Percentiles rank a stretch among this genome's conserved stretches.
These are phyloP conservation scores for Moesziomyces globuligerus DNA, from an alignment of 1,284 basidiomycete genomes.

Conservation along the genomic window DNA sequence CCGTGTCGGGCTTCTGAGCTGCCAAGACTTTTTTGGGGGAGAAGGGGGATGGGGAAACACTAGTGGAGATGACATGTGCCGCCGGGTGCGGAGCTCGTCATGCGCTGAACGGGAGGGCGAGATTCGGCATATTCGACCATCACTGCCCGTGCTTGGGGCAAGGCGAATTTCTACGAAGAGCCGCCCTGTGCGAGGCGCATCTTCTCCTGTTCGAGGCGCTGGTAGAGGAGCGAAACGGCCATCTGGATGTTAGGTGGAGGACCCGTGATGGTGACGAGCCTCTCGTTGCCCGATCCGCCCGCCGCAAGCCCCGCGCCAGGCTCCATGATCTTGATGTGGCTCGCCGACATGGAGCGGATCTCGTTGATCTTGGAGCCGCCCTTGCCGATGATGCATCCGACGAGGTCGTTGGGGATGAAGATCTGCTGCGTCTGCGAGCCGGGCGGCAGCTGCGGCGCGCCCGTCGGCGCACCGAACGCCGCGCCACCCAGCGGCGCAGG, in stretches of 20 bases:
- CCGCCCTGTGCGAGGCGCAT: slow-evolving; percentile 56
- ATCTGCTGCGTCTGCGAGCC: slow-evolving; percentile 93
- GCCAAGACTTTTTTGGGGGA: no score
- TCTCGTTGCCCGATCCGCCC: slow-evolving; percentile 68
- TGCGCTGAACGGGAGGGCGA: no score
- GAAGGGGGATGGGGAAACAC: no score
- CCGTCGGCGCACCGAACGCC: slow-evolving; percentile 25
- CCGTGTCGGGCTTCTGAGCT: no score
- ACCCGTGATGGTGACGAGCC: slow-evolving; percentile 72
- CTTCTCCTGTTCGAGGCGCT: slow-evolving; percentile 69
- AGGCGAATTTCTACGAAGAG: slow-evolving; percentile 18
- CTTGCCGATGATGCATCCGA: slow-evolving; percentile 98
- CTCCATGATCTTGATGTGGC: slow-evolving; percentile 99
- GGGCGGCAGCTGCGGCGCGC: slow-evolving; percentile 70
- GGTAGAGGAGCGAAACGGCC: slow-evolving; percentile 92
- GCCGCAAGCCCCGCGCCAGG: slow-evolving; percentile 71
- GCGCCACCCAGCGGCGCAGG: slow-evolving; percentile 28
- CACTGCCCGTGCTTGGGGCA: no score
- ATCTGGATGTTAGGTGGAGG: slow-evolving; percentile 93
- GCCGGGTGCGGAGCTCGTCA: no score
- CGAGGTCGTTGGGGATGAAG: slow-evolving; percentile 96
- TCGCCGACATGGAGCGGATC: slow-evolving; percentile 90
- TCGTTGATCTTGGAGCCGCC: slow-evolving; percentile 99
- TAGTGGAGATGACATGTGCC: no score
- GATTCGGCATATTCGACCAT: no score